These are phyloP conservation scores for Trichoderma simmonsii DNA, from an alignment of 2,329 filamentous ascomycete species.

Conservation along the genomic window DNA sequence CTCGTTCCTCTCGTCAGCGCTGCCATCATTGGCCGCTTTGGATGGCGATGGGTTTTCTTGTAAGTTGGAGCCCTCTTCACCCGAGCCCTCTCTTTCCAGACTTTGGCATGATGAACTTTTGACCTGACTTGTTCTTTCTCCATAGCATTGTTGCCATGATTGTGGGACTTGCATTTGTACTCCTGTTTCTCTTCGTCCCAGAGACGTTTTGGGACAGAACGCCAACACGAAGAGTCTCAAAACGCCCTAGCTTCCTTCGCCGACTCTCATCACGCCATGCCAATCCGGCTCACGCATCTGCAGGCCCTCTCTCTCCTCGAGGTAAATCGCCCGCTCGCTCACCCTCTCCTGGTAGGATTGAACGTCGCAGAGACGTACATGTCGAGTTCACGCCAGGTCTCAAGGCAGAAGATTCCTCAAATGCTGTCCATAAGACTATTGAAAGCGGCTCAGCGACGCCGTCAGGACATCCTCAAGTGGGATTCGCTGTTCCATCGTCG, in stretches of 20 bases:
- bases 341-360: slow-evolving; percentile 21
- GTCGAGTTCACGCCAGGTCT: slow-evolving; percentile 31
- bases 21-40: slow-evolving; percentile 70
- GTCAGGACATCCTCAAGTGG: not conserved
- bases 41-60: slow-evolving; percentile 93
- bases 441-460: not conserved
- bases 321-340: slow-evolving; percentile 13
- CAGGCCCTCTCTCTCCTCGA: slow-evolving; percentile 1
- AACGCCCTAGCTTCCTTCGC: slow-evolving; percentile 46
- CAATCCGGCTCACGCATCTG: slow-evolving; percentile 17
- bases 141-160: slow-evolving; percentile 76
- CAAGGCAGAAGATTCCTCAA: not conserved
- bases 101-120: not conserved
- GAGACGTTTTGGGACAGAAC: slow-evolving; percentile 95
- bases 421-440: not conserved
- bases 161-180: slow-evolving; percentile 63
- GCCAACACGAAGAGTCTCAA: slow-evolving; percentile 47
- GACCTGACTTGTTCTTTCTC: not conserved
- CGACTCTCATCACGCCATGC: slow-evolving; percentile 45
- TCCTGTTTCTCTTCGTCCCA: slow-evolving; percentile 87
- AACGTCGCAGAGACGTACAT: slow-evolving; percentile 29
- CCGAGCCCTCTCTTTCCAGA: not conserved
- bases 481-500: not conserved
- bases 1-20: slow-evolving; percentile 83
- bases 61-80: slow-evolving; percentile 36